Conservation (phyloP, 352 stramenopile genomes). For the Pythium rhizo-oryzae region DNA sequence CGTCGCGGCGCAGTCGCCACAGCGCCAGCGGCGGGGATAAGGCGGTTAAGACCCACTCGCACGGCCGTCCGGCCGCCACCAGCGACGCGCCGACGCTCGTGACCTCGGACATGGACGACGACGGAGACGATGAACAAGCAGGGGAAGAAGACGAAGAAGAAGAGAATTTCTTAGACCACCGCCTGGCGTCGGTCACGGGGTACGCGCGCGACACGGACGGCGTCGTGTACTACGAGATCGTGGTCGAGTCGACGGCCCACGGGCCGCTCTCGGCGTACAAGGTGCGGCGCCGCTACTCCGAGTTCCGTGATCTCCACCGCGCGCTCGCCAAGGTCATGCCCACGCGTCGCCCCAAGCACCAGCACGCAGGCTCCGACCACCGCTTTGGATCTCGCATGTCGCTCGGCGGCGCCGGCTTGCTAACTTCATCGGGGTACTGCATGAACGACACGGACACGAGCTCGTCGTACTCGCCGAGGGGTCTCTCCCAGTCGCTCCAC, state of each 20-base stretch:
- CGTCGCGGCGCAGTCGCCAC: constrained; percentile 23
- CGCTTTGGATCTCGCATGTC: constrained; percentile 25
- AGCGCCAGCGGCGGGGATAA: constrained; percentile 31
- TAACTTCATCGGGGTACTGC: not conserved
- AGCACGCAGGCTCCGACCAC: not conserved
- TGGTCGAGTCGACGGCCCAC: constrained; percentile 60
- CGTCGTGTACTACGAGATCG: constrained; percentile 82
- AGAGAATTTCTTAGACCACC: constrained; percentile 77
- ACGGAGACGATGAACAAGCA: constrained; percentile 20
- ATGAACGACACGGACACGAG: constrained; percentile 3
- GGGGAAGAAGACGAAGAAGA: constrained; percentile 45
- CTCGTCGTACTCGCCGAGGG: not conserved
- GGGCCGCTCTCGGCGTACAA: constrained; percentile 80
- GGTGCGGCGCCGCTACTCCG: constrained; percentile 73
- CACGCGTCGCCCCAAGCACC: constrained; percentile 25
- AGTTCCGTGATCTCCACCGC: constrained; percentile 64
- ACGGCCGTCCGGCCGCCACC: constrained; percentile 27
- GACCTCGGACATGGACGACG: constrained; percentile 2
- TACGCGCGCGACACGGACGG: constrained; percentile 77
- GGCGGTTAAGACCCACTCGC: constrained; percentile 10
- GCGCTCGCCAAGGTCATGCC: constrained; percentile 62
- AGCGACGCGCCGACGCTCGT: constrained; percentile 26
- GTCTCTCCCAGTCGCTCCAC: constrained; percentile 8
- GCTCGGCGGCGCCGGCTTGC: not conserved
- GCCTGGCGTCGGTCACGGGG: constrained; percentile 64